Evolutionary conservation across 768 basidiomycete species (phyloP).

Genomic region (Calocybe cyanea): DNA sequence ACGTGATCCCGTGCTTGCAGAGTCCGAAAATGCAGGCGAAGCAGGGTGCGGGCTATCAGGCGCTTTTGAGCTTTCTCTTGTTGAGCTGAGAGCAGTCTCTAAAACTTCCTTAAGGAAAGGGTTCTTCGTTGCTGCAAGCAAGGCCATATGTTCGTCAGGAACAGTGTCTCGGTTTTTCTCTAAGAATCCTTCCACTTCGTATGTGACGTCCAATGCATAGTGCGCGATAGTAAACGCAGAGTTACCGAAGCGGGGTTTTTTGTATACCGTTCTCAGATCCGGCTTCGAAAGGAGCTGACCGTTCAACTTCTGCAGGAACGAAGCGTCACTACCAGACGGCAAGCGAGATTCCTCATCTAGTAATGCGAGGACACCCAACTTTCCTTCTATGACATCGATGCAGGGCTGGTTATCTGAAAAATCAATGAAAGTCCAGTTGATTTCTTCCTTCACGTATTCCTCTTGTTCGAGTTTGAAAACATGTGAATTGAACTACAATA

Average conservation of each 20-base stretch:
- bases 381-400: conserved; percentile 98
- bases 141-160: conserved; percentile 93
- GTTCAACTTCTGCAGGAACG: conserved; percentile 91
- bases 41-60: conserved; percentile 66
- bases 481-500: conserved; percentile 89
- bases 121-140: conserved; percentile 85
- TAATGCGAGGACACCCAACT: conserved; percentile 89
- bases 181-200: conserved; percentile 96
- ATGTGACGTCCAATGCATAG: conserved; percentile 97
- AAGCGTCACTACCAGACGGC: conserved; percentile 87
- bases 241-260: conserved; percentile 98
- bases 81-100: conserved; percentile 80
- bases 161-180: conserved; percentile 99
- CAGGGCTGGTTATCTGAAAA: conserved; percentile 99
- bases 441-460: conserved; percentile 97
- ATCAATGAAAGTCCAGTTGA: conserved; percentile 99
- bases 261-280: conserved; percentile 85
- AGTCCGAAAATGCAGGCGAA: conserved; percentile 76
- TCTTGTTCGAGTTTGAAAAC: conserved; percentile 99
- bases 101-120: conserved; percentile 92
- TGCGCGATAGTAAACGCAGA: conserved; percentile 97
- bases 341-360: conserved; percentile 98
- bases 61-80: conserved; percentile 62
- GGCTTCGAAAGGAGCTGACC: conserved; percentile 75
- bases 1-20: conserved; percentile 71